Evolutionary conservation across 257 asterid species (phyloP).

Genomic region (Fraxinus americana): DNA sequence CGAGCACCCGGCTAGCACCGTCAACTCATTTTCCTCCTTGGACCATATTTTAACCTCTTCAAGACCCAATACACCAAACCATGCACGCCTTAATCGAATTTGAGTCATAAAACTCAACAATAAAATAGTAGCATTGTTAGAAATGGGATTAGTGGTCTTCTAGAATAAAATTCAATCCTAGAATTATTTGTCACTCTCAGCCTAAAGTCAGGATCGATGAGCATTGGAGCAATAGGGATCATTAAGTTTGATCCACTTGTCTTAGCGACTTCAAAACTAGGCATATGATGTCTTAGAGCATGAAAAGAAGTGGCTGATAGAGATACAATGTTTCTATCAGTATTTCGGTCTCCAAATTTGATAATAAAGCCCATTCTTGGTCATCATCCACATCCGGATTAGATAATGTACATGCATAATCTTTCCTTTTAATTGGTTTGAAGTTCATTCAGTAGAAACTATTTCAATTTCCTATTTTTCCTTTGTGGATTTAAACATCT

Average conservation of each 20-base stretch:
- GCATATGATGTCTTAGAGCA: conserved; percentile 29
- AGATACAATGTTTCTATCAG: conserved; percentile 51
- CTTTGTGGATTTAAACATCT: conserved; percentile 42
- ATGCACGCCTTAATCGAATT: no score
- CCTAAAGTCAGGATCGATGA: conserved; percentile 64
- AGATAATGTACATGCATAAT: conserved; percentile 44
- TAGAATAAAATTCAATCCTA: conserved; percentile 78
- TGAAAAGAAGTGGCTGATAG: conserved; percentile 54
- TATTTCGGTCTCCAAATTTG: conserved; percentile 46
- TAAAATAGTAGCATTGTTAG: conserved; percentile 87
- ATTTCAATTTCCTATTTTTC: conserved; percentile 51
- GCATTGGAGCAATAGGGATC: conserved; percentile 75
- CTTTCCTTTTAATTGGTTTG: conserved; percentile 46
- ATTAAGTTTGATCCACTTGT: conserved; percentile 70
- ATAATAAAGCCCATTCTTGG: conserved; percentile 50
- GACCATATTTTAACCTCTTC: no score
- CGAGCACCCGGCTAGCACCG: no score
- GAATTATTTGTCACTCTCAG: conserved; percentile 64
- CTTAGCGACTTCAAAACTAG: conserved; percentile 62
- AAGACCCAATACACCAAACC: no score
- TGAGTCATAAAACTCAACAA: neutral
- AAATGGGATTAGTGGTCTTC: conserved; percentile 98
- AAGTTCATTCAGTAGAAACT: conserved; percentile 29
- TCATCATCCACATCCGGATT: conserved; percentile 61
- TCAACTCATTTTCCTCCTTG: no score